Percentiles rank a stretch among this genome's conserved stretches.
phyloP scores from a whole-genome alignment of 2,329 filamentous ascomycete species.

The Paraphoma chrysanthemicola region DNA sequence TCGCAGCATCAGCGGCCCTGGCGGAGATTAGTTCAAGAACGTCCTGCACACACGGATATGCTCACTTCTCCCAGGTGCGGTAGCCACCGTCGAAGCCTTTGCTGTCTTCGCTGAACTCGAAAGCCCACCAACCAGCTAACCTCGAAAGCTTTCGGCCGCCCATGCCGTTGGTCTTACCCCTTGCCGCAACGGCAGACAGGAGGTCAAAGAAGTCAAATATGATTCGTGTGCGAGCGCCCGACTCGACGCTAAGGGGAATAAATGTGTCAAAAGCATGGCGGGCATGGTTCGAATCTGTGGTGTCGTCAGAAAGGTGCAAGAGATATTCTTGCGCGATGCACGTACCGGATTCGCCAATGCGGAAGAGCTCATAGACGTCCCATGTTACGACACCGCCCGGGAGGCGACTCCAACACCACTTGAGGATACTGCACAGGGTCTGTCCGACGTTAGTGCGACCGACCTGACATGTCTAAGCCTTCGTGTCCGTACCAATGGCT shows the following conservation, averaged over 20 bases:
- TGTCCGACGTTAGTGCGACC: constrained; percentile 49
- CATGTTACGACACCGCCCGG: constrained; percentile 91
- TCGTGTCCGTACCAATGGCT: constrained; percentile 77
- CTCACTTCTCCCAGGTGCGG: constrained; percentile 81
- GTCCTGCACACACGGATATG: constrained; percentile 5
- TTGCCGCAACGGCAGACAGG: constrained; percentile 85
- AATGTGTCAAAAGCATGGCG: constrained; percentile 96
- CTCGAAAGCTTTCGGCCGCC: constrained; percentile 92
- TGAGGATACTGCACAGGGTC: constrained; percentile 92
- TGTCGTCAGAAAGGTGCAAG: neutral
- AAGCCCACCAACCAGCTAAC: constrained; percentile 98
- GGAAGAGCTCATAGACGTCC: constrained; percentile 97
- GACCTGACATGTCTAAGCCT: constrained; percentile 1
- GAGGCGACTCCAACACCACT: constrained; percentile 98
- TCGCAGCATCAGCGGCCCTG: constrained; percentile 92
- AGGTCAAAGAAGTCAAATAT: constrained; percentile 98
- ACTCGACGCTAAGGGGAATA: constrained; percentile 91
- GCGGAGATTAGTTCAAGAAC: constrained; percentile 3
- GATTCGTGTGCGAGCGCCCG: constrained; percentile 82
- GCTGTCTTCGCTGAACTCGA: constrained; percentile 85
- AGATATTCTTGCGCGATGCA: constrained; percentile 1
- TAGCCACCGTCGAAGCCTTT: constrained; percentile 96
- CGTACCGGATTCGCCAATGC: constrained; percentile 88
- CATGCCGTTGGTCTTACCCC: constrained; percentile 91
- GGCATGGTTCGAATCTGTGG: constrained; percentile 84